Conservation (phyloP, 345 rosid species). For the Microthlaspi erraticum region DNA sequence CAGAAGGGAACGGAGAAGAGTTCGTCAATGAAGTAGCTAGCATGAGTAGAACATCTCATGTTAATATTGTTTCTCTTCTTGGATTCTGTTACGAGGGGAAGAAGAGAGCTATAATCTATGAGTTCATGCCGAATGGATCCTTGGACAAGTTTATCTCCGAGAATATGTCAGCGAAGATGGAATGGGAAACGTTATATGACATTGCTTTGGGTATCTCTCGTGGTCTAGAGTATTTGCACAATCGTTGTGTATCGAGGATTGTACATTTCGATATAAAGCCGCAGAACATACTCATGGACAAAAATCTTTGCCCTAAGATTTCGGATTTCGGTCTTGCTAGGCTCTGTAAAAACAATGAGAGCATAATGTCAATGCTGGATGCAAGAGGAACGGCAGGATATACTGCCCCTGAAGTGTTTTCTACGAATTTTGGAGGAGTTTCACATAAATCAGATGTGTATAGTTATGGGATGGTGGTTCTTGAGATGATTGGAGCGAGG, state of each 20-base stretch:
- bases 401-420: constrained; percentile 51
- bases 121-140: constrained; percentile 50
- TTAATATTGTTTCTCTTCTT: constrained; percentile 48
- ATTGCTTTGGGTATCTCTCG: constrained; percentile 48
- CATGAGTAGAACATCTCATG: constrained; percentile 56
- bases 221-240: constrained; percentile 56
- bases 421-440: constrained; percentile 40
- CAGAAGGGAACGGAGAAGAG: constrained; percentile 43
- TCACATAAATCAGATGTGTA: constrained; percentile 56
- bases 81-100: constrained; percentile 50
- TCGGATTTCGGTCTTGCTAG: constrained; percentile 60
- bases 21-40: constrained; percentile 58
- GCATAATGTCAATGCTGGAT: constrained; percentile 42
- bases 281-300: constrained; percentile 53
- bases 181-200: constrained; percentile 36
- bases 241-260: constrained; percentile 54
- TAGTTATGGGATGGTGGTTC: constrained; percentile 50
- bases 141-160: constrained; percentile 40
- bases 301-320: constrained; percentile 46
- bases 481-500: constrained; percentile 6
- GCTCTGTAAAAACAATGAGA: constrained; percentile 42
- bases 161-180: not conserved
- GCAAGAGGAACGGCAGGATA: constrained; percentile 55
- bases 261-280: constrained; percentile 58
- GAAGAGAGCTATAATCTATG: constrained; percentile 49